phyloP scores from a whole-genome alignment of 1,284 basidiomycete species.

The Papiliotrema nemorosa region DNA sequence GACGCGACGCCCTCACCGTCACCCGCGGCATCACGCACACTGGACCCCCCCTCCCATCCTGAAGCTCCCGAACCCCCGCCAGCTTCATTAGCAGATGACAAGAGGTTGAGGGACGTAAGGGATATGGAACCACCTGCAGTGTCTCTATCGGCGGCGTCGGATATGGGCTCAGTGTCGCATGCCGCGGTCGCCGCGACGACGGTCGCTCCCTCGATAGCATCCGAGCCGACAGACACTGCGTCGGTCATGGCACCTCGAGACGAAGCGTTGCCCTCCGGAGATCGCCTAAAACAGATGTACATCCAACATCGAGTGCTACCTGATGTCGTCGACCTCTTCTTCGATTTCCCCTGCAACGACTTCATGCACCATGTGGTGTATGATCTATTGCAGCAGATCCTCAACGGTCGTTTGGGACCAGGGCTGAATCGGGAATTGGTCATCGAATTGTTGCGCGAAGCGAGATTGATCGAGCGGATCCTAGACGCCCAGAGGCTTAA shows the following conservation, averaged over 20 bases:
- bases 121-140: constrained; percentile 15
- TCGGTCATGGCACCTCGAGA: not conserved
- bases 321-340: constrained; percentile 82
- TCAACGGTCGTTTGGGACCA: constrained; percentile 75
- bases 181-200: constrained; percentile 28
- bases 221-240: constrained; percentile 11
- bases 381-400: constrained; percentile 91
- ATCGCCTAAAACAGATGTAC: constrained; percentile 71
- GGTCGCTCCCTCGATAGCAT: constrained; percentile 24
- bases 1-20: constrained; percentile 25
- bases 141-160: constrained; percentile 14
- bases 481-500: constrained; percentile 77
- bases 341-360: constrained; percentile 96
- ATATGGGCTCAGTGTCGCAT: constrained; percentile 19
- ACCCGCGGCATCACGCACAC: constrained; percentile 11
- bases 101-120: constrained; percentile 39
- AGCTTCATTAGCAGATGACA: constrained; percentile 34
- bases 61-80: constrained; percentile 28
- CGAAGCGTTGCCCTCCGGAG: constrained; percentile 55
- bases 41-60: not conserved
- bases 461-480: constrained; percentile 71
- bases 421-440: constrained; percentile 77
- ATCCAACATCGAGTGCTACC: constrained; percentile 67
- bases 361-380: constrained; percentile 97
- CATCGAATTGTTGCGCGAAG: constrained; percentile 75